Evolutionary conservation across 1,139 yeast genomes (phyloP).

Genomic region (Sugiyamaella castrensis): DNA sequence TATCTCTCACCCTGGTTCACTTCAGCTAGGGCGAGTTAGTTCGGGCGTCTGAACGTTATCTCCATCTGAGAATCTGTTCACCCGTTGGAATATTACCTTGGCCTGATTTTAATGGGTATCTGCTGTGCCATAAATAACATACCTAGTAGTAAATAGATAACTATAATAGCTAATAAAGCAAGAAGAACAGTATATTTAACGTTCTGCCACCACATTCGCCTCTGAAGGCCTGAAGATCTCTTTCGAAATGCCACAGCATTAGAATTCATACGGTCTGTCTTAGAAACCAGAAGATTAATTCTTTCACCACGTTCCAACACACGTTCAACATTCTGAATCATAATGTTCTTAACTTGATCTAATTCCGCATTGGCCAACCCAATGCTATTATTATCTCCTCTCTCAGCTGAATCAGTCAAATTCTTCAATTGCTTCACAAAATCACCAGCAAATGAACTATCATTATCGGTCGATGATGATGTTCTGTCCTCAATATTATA

Average conservation of each 20-base stretch:
- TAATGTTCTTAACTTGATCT: slow-evolving; percentile 40
- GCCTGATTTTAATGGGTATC: too few relatives aligned
- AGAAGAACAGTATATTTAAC: slow-evolving; percentile 20
- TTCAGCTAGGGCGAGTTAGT: too few relatives aligned
- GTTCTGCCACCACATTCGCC: slow-evolving; percentile 50
- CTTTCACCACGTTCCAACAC: slow-evolving; percentile 78
- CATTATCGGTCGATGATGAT: slow-evolving; percentile 18
- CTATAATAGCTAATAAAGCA: not conserved
- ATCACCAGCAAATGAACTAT: not conserved
- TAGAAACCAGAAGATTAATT: slow-evolving; percentile 69
- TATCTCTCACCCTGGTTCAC: too few relatives aligned
- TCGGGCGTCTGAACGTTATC: too few relatives aligned
- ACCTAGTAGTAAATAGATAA: slow-evolving; percentile 5
- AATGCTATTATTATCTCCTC: slow-evolving; percentile 29
- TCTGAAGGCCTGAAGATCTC: slow-evolving; percentile 60
- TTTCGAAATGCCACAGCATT: slow-evolving; percentile 71
- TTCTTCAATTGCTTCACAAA: slow-evolving; percentile 21
- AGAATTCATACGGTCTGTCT: slow-evolving; percentile 71
- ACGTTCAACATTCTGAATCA: slow-evolving; percentile 44
- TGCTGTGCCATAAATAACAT: too few relatives aligned
- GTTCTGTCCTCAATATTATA: slow-evolving; percentile 7
- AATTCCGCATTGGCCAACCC: slow-evolving; percentile 39
- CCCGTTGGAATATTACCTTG: too few relatives aligned
- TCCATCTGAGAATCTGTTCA: too few relatives aligned
- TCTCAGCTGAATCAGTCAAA: slow-evolving; percentile 27